Evolutionary conservation across 306 rosid genomes (phyloP), one percentile per base, ranked within the genome.

Genomic region (Castanea crenata): DNA sequence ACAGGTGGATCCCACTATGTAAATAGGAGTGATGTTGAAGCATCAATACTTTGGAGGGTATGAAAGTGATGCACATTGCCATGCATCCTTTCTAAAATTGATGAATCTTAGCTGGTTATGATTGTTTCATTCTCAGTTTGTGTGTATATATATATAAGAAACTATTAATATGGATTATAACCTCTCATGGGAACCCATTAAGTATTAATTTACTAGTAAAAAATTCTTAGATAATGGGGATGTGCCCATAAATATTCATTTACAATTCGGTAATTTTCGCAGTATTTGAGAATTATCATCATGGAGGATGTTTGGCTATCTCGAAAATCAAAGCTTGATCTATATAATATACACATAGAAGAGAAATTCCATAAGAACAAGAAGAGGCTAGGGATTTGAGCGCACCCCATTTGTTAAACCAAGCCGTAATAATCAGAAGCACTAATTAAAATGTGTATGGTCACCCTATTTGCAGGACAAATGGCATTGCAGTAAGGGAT

Each of bases 241-340:
- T 49, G 54, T 49, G 54, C 54, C 16, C 15, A 49, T 49, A 49
- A 49, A 49, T 49, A 49, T 20, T 58, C 13, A 10, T 59, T 59
- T 9, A 6, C 25, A 20, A 59, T 1, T 21, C 31, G 29, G 13
- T 58, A 21, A 1, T 58, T 21, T 58, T 49, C 15, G 1, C 54
- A 49, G 11, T 49, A 49, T 49, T 49, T 38, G 18, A 44, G 56
- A 4, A 71, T 51, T 9, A 71, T 51, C 51, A 19, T 63, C 27
- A 31, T 55, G 74, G 55, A 79, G 81, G 56, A 76, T 64, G 87
- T 72, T 71, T 71, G 72, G 78, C 81, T 56, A 41, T 75, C 63
- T 76, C 32, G 61, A 25, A 76, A 73, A 71, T 32, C 41, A 4
- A 59, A 44, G 21, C 20, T 52, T 8, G 44, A 46, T 12, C 16